phyloP scores from a whole-genome alignment of 441 rosid species.

The Populus hybrid region DNA sequence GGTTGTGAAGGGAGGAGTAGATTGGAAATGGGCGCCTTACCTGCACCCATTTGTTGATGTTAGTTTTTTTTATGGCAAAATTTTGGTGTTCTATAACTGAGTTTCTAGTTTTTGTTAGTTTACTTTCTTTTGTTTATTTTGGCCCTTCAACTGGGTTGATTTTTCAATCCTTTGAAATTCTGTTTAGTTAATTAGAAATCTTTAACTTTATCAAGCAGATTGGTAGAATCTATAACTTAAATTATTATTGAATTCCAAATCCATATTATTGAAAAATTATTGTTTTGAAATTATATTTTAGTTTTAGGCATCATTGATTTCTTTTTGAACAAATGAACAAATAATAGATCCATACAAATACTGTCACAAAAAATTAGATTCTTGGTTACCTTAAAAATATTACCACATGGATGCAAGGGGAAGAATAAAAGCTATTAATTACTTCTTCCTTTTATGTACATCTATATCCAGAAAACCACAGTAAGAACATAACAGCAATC shows the following conservation, averaged over 20 bases:
- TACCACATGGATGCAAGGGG: background rate
- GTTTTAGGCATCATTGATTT: background rate
- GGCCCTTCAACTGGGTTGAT: background rate
- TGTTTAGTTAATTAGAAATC: background rate
- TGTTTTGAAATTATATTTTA: no score
- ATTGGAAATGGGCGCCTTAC: conserved; percentile 30
- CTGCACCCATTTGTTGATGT: conserved; percentile 23
- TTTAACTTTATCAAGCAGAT: background rate
- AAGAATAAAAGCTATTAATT: background rate
- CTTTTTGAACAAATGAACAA: background rate
- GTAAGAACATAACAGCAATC: background rate
- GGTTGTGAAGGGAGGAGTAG: conserved; percentile 12
- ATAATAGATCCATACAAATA: background rate
- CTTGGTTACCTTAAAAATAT: background rate
- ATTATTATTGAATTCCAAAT: no score
- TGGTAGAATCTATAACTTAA: background rate
- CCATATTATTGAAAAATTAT: background rate
- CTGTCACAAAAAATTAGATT: background rate
- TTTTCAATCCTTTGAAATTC: no score
- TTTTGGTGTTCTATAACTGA: background rate
- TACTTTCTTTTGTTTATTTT: no score
- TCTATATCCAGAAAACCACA: background rate
- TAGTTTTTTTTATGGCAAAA: background rate
- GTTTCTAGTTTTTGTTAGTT: background rate
- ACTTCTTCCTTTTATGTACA: background rate